A percentile compares a stretch with the other conserved stretches of the same genome.
Conservation (phyloP, 805 yeast species). For the Tetrapisispora nanseiensis region DNA sequence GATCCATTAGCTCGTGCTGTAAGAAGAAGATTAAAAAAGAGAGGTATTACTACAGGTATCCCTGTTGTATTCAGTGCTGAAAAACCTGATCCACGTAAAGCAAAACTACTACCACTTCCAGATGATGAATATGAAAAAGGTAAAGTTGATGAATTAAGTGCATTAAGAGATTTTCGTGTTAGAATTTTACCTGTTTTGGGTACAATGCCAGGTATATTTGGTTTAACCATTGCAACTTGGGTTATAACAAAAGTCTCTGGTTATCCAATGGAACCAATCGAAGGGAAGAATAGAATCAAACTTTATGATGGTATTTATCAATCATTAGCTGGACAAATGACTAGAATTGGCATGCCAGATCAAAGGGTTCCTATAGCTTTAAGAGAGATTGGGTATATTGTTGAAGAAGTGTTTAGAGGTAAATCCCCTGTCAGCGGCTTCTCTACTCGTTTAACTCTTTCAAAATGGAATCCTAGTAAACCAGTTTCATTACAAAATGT, state of each 20-base stretch:
- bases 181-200: conserved; percentile 93
- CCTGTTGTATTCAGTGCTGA: conserved; percentile 90
- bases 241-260: conserved; percentile 72
- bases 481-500: conserved; percentile 67
- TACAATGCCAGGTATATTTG: conserved; percentile 95
- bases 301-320: conserved; percentile 76
- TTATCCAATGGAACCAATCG: conserved; percentile 83
- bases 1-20: conserved; percentile 87
- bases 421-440: conserved; percentile 80
- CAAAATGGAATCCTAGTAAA: conserved; percentile 71
- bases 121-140: conserved; percentile 54
- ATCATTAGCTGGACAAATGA: conserved; percentile 77
- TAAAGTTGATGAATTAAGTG: conserved; percentile 76
- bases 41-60: conserved; percentile 66
- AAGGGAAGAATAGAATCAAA: conserved; percentile 80
- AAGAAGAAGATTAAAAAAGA: conserved; percentile 69
- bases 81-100: conserved; percentile 93
- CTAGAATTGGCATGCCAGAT: conserved; percentile 61
- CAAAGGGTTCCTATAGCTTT: conserved; percentile 68
- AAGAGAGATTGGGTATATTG: conserved; percentile 66
- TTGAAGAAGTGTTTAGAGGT: conserved; percentile 90
- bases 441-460: conserved; percentile 67
- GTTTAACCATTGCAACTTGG: conserved; percentile 79
- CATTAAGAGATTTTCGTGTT: conserved; percentile 82
- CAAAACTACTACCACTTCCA: conserved; percentile 73